Base-by-base conservation (phyloP, 768 basidiomycete species). In the Paxillus rubicundulus region DNA sequence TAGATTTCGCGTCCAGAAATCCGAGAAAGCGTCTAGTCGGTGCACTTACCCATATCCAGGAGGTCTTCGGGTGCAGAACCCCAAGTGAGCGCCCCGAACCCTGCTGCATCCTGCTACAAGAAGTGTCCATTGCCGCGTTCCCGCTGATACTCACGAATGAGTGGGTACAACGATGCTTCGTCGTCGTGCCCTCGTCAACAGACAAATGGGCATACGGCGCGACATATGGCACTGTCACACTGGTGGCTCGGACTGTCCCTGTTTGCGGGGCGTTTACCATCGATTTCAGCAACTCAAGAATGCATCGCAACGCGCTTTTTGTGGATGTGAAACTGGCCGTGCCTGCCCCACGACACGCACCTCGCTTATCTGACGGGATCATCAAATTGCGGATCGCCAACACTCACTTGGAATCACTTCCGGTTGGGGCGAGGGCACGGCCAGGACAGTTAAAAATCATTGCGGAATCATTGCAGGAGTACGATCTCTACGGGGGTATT, bases 381-480 rank as follows among this genome's bases (percentile, higher is more conserved):
- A 73, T 77, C 47, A 72, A 75, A n/a, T 51, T 89, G 55, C 76
- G 86, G 27, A 69, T 89, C 37, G 79, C 81, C 24, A 90, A 89
- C 64, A 87, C 87, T 21, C 88, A 91, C 61, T 72, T 91, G 45
- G 89, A 91, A 68, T 86, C 86, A 10, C 61, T 85, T 46, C 71
- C 74, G 0, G 14, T 46, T 1, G 85, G 84, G 9, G 69, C 74
- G 54, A 63, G 76, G 27, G 77, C 70, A 17, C 52, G 73, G 18
- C 70, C 78, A 13, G 65, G 65, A 47, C 87, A 90, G 69, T 55
- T 89, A 59, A 66, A 68, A 34, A 67, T 82, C 40, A 74, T 85
- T 47, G 72, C 78, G 13, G 69, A 75, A 20, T 65, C 81, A 62
- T 61, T 89, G 59, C 74, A 72, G 60, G 74, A 76, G 52, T 66